Evolutionary conservation across 176 grass and related monocot genomes (phyloP).

Genomic region (Avena insularis): DNA sequence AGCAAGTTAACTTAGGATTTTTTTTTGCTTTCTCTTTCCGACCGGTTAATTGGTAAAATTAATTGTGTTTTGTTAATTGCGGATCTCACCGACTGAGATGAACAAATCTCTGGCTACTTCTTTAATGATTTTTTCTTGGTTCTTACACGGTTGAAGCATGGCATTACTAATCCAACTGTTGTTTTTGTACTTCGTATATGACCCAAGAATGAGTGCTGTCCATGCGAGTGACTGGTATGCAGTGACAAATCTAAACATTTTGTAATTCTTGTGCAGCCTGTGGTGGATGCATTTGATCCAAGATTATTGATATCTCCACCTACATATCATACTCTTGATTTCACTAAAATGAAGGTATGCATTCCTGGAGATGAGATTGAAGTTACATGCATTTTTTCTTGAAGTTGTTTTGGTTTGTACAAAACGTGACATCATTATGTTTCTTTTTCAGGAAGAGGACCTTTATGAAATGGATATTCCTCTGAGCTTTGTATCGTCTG

Average conservation of each 20-base stretch:
- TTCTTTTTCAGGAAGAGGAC: conserved; percentile 87
- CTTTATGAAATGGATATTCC: conserved; percentile 97
- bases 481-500: conserved; percentile 79
- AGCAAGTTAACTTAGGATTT: conserved; percentile 22
- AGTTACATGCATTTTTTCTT: conserved; percentile 40
- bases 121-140: neutral
- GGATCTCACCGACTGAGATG: neutral
- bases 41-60: conserved; percentile 19
- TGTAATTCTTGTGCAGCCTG: conserved; percentile 72
- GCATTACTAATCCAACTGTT: neutral
- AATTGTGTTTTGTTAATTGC: neutral
- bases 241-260: conserved; percentile 7
- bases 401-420: conserved; percentile 22
- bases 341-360: conserved; percentile 82
- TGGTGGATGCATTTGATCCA: conserved; percentile 98
- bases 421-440: conserved; percentile 32
- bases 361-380: conserved; percentile 9
- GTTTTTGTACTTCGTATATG: neutral
- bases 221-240: neutral
- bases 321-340: conserved; percentile 77
- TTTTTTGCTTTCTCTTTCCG: neutral
- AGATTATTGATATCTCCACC: conserved; percentile 86
- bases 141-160: neutral
- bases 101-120: conserved; percentile 26
- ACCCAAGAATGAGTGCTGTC: neutral